phyloP scores from a whole-genome alignment of 305 asterid genomes.

The Fraxinus xanthoxyloides region DNA sequence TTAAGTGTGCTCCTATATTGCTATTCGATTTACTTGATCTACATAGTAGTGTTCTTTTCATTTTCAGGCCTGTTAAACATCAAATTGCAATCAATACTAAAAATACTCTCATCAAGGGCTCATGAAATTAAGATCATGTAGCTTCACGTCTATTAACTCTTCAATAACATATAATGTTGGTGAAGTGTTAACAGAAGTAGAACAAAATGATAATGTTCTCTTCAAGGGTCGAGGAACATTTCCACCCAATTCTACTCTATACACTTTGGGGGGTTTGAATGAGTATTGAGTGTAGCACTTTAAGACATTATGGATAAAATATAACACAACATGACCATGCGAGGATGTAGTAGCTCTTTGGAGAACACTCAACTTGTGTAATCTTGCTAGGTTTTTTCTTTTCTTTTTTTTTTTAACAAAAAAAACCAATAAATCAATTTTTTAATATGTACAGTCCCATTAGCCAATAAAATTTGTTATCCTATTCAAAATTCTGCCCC shows the following conservation, averaged over 20 bases:
- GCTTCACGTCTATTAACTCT: not conserved
- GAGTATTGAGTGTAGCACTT: not conserved
- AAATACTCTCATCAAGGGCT: not conserved
- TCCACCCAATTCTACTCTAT: not conserved
- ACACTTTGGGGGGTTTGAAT: not conserved
- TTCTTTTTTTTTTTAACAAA: too few species aligned
- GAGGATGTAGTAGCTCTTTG: not conserved
- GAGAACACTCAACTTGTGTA: not conserved
- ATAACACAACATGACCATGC: not conserved
- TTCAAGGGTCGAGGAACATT: not conserved
- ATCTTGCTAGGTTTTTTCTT: too few species aligned
- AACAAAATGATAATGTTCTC: not conserved
- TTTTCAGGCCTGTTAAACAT: not conserved
- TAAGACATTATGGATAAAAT: not conserved
- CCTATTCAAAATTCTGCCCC: not conserved
- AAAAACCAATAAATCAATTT: too few species aligned
- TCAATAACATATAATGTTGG: not conserved
- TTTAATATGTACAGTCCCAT: not conserved
- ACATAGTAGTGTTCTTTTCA: too few species aligned
- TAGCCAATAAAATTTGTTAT: not conserved
- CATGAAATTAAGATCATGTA: not conserved
- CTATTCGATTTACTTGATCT: not conserved
- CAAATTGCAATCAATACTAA: not conserved
- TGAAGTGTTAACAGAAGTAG: not conserved
- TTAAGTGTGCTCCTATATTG: not conserved